Evolutionary conservation across 768 basidiomycete genomes (phyloP), one percentile per base, ranked within the genome.

Genomic region (Roridomyces roridus): DNA sequence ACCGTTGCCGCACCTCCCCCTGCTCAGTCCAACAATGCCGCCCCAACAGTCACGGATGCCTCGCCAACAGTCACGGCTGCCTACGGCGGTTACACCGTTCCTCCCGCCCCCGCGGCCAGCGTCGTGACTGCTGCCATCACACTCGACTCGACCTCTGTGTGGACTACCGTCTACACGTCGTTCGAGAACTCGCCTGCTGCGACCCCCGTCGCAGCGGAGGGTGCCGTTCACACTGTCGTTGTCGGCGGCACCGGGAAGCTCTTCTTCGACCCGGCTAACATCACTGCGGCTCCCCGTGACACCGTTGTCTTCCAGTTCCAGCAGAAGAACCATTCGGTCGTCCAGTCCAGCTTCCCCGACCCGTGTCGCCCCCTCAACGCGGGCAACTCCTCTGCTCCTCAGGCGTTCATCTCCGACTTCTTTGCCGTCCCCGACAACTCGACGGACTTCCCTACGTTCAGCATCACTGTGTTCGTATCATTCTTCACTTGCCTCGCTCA

Each of bases 281-380:
- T 88, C 60, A 48, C 68, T 48, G 86, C 86, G 35, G 62, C 69
- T 41, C 82, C 84, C 42, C 75, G 81, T 37, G 87, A 88, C 66
- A 74, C 71, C 45, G 69, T 89, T 63, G 70, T 77, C 48, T 89
- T 89, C 72, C 77, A 83, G 67, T 88, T 88, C 81, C 80, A 80
- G 51, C 76, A 79, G 67, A 87, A 87, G 80, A 89, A 88, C 72
- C 86, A 88, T 73, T 82, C 82, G 7, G 85, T 85, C 21, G 85
- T 85, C 20, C 85, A 87, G 70, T 83, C 83, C 10, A 74, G 81
- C 4, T 88, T 89, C 68, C 80, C 74, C 40, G 79, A 80, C 46
- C 86, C 87, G 23, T 24, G 51, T 73, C 70, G 74, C 47, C 75
- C 70, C 36, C 66, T 83, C 49, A 74, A 74, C 52, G 70, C 64